phyloP scores from a whole-genome alignment of 1,284 basidiomycete genomes.

The Ganoderma sinense region DNA sequence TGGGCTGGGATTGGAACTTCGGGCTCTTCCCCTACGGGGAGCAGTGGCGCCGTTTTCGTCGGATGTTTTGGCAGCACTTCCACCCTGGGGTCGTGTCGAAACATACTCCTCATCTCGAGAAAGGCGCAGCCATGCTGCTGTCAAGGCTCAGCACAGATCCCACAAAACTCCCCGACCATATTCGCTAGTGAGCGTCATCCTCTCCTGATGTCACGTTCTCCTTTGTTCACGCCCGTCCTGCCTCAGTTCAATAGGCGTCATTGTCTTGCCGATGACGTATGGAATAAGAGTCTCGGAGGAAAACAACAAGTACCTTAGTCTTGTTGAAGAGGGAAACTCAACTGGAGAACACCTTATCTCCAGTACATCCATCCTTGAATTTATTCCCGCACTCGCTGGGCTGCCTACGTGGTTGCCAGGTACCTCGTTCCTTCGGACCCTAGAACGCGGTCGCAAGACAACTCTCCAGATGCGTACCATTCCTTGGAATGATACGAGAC shows the following conservation, averaged over 20 bases:
- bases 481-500: slow-evolving; percentile 11
- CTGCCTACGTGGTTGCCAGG: slow-evolving; percentile 37
- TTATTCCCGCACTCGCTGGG: slow-evolving; percentile 27
- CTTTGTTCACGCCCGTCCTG: neutral
- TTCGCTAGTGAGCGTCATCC: slow-evolving; percentile 8
- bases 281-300: slow-evolving; percentile 9
- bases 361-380: slow-evolving; percentile 24
- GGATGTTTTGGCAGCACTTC: slow-evolving; percentile 27
- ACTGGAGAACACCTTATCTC: slow-evolving; percentile 9
- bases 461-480: slow-evolving; percentile 1
- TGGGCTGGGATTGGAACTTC: slow-evolving; percentile 28
- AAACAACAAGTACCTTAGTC: slow-evolving; percentile 16
- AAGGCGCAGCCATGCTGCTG: slow-evolving; percentile 23
- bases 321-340: slow-evolving; percentile 16
- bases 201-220: neutral
- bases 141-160: neutral
- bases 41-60: slow-evolving; percentile 26
- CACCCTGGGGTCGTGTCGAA: slow-evolving; percentile 7
- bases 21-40: slow-evolving; percentile 24
- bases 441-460: neutral
- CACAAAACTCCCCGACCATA: neutral
- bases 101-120: slow-evolving; percentile 12
- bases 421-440: slow-evolving; percentile 21
- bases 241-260: slow-evolving; percentile 13
- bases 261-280: slow-evolving; percentile 22